Evolutionary conservation across 805 yeast genomes (phyloP).

Genomic region (Torulaspora franciscae): DNA sequence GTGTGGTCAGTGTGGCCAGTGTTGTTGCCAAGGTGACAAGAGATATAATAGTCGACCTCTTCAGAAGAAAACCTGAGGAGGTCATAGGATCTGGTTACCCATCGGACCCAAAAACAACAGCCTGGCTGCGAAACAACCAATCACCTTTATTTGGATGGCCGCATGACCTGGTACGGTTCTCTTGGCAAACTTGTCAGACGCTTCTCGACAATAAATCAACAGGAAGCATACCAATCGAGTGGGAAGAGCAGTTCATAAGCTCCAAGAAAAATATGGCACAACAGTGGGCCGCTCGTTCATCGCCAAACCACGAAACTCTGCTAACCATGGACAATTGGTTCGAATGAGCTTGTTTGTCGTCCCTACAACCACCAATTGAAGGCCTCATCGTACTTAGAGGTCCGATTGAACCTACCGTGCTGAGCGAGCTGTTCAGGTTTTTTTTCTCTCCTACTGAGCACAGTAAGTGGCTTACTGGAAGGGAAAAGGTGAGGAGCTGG

Average conservation of each 20-base stretch:
- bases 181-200: slow-evolving; percentile 92
- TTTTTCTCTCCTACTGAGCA: neutral
- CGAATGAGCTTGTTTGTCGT: neutral
- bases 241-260: slow-evolving; percentile 46
- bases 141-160: slow-evolving; percentile 87
- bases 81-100: slow-evolving; percentile 91
- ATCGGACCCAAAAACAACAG: slow-evolving; percentile 79
- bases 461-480: slow-evolving; percentile 3
- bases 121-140: slow-evolving; percentile 61
- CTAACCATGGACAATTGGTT: slow-evolving; percentile 31
- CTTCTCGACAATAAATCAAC: slow-evolving; percentile 40
- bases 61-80: slow-evolving; percentile 25
- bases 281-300: slow-evolving; percentile 19
- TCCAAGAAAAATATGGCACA: slow-evolving; percentile 28
- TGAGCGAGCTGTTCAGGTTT: neutral
- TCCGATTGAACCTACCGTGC: slow-evolving; percentile 3
- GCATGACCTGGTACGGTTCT: slow-evolving; percentile 63
- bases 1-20: slow-evolving; percentile 91
- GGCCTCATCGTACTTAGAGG: slow-evolving; percentile 3
- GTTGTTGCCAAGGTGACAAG: slow-evolving; percentile 96
- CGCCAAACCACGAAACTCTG: slow-evolving; percentile 3
- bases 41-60: slow-evolving; percentile 46
- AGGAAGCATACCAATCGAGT: slow-evolving; percentile 51
- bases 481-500: slow-evolving; percentile 3
- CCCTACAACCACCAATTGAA: neutral